Evolutionary conservation across 2,329 filamentous ascomycete species (phyloP).

Genomic region (Penicillium sp.): DNA sequence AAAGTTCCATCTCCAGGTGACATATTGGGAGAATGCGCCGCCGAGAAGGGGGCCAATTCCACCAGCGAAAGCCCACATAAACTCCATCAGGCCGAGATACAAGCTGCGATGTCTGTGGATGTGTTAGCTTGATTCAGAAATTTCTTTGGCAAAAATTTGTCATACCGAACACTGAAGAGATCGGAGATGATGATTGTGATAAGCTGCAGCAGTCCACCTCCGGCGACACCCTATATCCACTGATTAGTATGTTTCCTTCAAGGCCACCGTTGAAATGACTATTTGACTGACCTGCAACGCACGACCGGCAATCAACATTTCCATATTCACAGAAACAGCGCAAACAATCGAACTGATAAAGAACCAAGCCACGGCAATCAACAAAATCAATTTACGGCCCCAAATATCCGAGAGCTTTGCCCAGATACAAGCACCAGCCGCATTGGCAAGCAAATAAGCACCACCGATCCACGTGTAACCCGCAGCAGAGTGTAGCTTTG

Average conservation of each 20-base stretch:
- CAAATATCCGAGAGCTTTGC: slow-evolving; percentile 66
- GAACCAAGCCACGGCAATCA: slow-evolving; percentile 58
- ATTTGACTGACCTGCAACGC: slow-evolving; percentile 50
- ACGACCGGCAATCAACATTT: slow-evolving; percentile 60
- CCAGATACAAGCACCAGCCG: slow-evolving; percentile 73
- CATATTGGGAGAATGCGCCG: slow-evolving; percentile 54
- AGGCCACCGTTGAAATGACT: background rate
- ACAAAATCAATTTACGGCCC: slow-evolving; percentile 61
- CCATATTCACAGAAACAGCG: slow-evolving; percentile 54
- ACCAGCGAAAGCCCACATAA: slow-evolving; percentile 62
- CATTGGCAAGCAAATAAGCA: slow-evolving; percentile 73
- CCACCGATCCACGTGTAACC: slow-evolving; percentile 82
- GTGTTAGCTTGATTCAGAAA: slow-evolving; percentile 3
- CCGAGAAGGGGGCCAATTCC: slow-evolving; percentile 61
- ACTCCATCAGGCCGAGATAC: slow-evolving; percentile 58
- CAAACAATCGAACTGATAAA: slow-evolving; percentile 58
- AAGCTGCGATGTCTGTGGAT: slow-evolving; percentile 51
- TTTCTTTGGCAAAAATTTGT: background rate
- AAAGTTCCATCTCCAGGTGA: slow-evolving; percentile 61
- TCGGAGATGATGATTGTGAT: slow-evolving; percentile 62
- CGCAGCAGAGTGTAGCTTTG: slow-evolving; percentile 67
- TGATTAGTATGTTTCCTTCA: background rate
- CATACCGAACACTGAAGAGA: slow-evolving; percentile 57
- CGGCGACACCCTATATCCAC: slow-evolving; percentile 52
- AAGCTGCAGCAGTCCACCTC: slow-evolving; percentile 59